These are phyloP conservation scores for Massariosphaeria phaeospora DNA, from an alignment of 495 filamentous ascomycete species.

Conservation along the genomic window DNA sequence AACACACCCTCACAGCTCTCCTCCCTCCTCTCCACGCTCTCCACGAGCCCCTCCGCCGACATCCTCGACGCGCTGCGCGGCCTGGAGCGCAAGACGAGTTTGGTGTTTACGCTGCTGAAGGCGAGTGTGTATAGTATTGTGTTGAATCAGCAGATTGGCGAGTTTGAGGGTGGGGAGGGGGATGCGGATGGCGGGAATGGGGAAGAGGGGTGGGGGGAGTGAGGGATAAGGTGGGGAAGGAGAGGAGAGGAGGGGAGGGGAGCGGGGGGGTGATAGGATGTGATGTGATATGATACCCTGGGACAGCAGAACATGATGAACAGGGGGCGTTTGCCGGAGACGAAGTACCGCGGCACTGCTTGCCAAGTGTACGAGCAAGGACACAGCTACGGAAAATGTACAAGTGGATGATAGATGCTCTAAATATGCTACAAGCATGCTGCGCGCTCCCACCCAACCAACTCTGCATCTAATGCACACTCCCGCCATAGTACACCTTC, in stretches of 20 bases:
- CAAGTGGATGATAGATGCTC: not conserved
- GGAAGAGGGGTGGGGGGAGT: not conserved
- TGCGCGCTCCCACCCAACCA: not conserved
- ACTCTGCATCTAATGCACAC: conserved; percentile 40
- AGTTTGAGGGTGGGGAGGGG: conserved; percentile 49
- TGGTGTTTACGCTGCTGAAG: conserved; percentile 92
- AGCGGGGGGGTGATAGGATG: not conserved
- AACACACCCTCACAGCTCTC: conserved; percentile 50
- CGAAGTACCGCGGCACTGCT: too few species aligned
- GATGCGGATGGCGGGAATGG: conserved; percentile 1
- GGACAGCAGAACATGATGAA: not conserved
- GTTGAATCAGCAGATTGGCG: conserved; percentile 86
- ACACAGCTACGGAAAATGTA: not conserved
- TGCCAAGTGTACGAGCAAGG: too few species aligned
- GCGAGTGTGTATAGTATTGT: conserved; percentile 98
- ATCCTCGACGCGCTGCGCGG: conserved; percentile 79
- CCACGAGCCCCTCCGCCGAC: conserved; percentile 59
- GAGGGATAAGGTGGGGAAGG: not conserved
- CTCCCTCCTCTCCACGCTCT: conserved; percentile 54
- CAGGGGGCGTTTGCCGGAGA: not conserved
- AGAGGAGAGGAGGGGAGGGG: not conserved
- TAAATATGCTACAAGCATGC: conserved; percentile 11
- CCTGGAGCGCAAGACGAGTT: conserved; percentile 86
- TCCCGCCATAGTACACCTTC: conserved; percentile 94
- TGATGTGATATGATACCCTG: conserved; percentile 18